A percentile compares a stretch with the other conserved stretches of the same genome.
Evolutionary conservation across 352 stramenopile genomes (phyloP).

Genomic region (Saprolegnia parasitica): DNA sequence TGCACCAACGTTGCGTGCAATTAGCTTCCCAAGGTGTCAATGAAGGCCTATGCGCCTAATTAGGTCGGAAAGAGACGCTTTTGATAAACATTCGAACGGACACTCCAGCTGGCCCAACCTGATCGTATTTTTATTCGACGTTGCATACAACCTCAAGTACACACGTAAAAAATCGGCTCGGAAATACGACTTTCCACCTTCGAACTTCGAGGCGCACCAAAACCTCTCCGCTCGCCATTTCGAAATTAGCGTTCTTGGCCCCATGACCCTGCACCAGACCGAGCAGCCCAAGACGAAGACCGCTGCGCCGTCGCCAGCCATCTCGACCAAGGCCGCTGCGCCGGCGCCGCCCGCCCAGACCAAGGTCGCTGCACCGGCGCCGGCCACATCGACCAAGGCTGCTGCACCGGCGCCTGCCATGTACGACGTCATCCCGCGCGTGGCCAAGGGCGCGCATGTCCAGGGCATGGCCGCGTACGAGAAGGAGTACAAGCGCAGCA

Average conservation of each 20-base stretch:
- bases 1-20: neutral
- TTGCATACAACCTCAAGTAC: neutral
- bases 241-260: neutral
- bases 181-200: neutral
- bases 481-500: constrained; percentile 79
- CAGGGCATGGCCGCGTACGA: constrained; percentile 74
- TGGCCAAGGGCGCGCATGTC: constrained; percentile 60
- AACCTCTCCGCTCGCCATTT: constrained; percentile 6
- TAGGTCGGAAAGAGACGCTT: constrained; percentile 11
- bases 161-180: neutral
- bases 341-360: too few species aligned
- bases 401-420: neutral
- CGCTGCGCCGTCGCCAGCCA: too few species aligned
- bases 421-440: constrained; percentile 37
- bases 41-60: neutral
- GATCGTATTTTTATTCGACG: constrained; percentile 14
- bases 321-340: too few species aligned
- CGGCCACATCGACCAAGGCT: too few species aligned
- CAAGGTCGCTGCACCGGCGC: too few species aligned
- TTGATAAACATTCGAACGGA: constrained; percentile 4
- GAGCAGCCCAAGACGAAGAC: neutral
- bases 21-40: neutral
- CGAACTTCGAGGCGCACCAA: neutral
- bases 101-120: constrained; percentile 1
- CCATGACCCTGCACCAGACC: constrained; percentile 12